Conservation (phyloP, 2,329 filamentous ascomycete genomes). For the Tolypocladium amazonense region DNA sequence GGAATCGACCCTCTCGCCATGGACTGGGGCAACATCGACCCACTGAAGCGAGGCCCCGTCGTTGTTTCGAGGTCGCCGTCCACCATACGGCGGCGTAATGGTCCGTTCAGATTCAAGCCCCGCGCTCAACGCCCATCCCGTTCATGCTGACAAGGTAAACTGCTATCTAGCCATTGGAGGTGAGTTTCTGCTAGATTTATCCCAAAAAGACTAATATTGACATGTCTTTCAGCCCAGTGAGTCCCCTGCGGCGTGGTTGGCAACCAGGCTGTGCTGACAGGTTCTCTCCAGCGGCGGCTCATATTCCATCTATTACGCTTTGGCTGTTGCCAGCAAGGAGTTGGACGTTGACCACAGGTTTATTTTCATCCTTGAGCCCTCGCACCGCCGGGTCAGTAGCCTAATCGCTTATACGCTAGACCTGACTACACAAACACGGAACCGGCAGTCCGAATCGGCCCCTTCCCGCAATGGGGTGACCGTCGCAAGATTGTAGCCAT, state of each 20-base stretch:
- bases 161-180: slow-evolving; percentile 42
- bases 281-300: slow-evolving; percentile 56
- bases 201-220: neutral
- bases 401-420: slow-evolving; percentile 15
- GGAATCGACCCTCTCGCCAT: slow-evolving; percentile 86
- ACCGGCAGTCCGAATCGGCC: slow-evolving; percentile 80
- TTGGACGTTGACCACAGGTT: slow-evolving; percentile 69
- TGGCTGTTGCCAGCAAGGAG: slow-evolving; percentile 86
- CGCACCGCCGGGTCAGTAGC: too few species aligned
- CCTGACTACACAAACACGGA: slow-evolving; percentile 69
- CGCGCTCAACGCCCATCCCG: neutral
- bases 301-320: slow-evolving; percentile 90
- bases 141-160: slow-evolving; percentile 5
- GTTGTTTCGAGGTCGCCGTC: slow-evolving; percentile 69
- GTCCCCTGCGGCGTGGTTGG: slow-evolving; percentile 3
- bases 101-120: slow-evolving; percentile 31
- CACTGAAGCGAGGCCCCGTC: slow-evolving; percentile 69
- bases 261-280: neutral
- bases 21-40: slow-evolving; percentile 75
- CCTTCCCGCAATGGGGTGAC: slow-evolving; percentile 82
- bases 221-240: slow-evolving; percentile 23
- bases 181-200: slow-evolving; percentile 19
- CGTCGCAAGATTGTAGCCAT: slow-evolving; percentile 93
- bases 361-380: neutral
- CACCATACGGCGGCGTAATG: slow-evolving; percentile 73